Evolutionary conservation across 352 stramenopile genomes (phyloP), one percentile per base, ranked within the genome.

Genomic region (Globisporangium cystogenes): DNA sequence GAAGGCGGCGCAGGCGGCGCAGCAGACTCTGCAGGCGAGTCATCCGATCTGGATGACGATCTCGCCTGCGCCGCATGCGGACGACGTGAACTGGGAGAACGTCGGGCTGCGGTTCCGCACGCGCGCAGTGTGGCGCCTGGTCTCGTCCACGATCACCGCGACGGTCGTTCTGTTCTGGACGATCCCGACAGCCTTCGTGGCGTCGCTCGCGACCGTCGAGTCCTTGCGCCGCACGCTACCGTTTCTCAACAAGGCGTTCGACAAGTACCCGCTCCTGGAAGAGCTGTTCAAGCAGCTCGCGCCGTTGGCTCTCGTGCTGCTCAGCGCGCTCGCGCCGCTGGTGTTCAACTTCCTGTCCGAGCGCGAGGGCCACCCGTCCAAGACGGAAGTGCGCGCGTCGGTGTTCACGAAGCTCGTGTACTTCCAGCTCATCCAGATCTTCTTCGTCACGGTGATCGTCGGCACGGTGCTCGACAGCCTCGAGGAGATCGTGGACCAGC

Each of bases 351-450:
- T 90, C 11, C 53, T 93, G 21, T 88, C 82, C 0, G 40, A 46
- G 18, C 74, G 77, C 36, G 82, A 93, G 51, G 82, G 82, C 0
- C 78, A 93, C 51, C 64, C 73, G 21, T 90, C 80, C 1, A 77
- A 79, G 37, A 82, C 77, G 0, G 74, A 90, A 29, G 68, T 89
- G 36, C 67, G 72, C 1, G 78, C 80, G 14, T 68, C 77, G 1
- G 48, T 87, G 43, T 90, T 93, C 51, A 78, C 75, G 1, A 93
- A 93, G 51, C 64, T 93, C 29, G 77, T 70, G 37, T 90, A 86
- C 49, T 93, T 93, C 48, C 82, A 93, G 62, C 56, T 90, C 24
- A 73, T 90, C 21, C 82, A 93, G 53, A 90, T 87, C 29, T 93
- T 93, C 54, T 88, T 89, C 51, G 82, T 90, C 27, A 86, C 76